Evolutionary conservation across 768 basidiomycete genomes (phyloP).

Genomic region (Lentinula detonsa): DNA sequence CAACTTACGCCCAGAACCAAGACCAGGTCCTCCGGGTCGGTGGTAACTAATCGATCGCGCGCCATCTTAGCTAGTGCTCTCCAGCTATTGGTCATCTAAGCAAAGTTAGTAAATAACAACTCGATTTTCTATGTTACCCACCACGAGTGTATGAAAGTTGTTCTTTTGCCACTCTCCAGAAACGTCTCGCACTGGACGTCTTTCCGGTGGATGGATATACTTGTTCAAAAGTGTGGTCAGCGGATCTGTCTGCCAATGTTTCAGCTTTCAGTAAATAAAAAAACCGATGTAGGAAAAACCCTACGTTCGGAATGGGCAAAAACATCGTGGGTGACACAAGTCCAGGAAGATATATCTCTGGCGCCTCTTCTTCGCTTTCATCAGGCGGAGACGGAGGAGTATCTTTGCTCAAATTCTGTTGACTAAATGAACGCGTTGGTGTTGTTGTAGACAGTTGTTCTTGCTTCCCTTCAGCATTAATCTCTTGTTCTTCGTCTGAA

Average conservation of each 20-base stretch:
- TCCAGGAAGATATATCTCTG: constrained; percentile 60
- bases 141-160: constrained; percentile 77
- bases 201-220: constrained; percentile 75
- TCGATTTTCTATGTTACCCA: constrained; percentile 35
- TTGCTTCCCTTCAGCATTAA: constrained; percentile 31
- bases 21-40: constrained; percentile 61
- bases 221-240: constrained; percentile 76
- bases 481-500: constrained; percentile 19
- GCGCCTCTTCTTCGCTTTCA: constrained; percentile 38
- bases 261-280: constrained; percentile 54
- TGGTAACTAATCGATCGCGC: constrained; percentile 64
- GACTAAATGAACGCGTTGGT: constrained; percentile 19
- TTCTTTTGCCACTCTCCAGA: constrained; percentile 67
- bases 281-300: constrained; percentile 44
- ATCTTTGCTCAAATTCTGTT: constrained; percentile 43
- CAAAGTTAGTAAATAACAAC: constrained; percentile 12
- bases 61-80: constrained; percentile 81
- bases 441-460: constrained; percentile 23
- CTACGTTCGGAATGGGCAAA: constrained; percentile 85
- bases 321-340: constrained; percentile 76
- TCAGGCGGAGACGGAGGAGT: constrained; percentile 42
- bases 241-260: constrained; percentile 69
- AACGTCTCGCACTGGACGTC: constrained; percentile 66
- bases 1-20: constrained; percentile 61
- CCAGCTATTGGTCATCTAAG: constrained; percentile 86